Evolutionary conservation across 768 basidiomycete genomes (phyloP).

Genomic region (Phaeotremella fagi): DNA sequence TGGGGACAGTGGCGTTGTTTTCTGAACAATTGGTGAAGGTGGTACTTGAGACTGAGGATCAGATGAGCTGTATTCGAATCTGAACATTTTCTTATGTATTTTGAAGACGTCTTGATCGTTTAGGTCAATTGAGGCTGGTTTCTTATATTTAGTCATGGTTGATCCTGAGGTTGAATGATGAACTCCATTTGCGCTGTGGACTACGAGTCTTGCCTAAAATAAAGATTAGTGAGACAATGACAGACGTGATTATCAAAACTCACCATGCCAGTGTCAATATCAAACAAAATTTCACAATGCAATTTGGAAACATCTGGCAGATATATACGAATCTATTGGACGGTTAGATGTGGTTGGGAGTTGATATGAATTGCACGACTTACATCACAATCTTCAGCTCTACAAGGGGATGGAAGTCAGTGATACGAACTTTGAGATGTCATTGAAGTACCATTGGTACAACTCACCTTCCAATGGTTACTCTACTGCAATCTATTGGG

Average conservation of each 20-base stretch:
- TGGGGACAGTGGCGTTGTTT: background rate
- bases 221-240: background rate
- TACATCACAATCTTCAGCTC: constrained; percentile 37
- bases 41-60: background rate
- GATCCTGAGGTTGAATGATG: constrained; percentile 18
- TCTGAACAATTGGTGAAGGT: constrained; percentile 19
- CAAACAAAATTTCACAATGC: constrained; percentile 43
- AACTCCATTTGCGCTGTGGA: constrained; percentile 36
- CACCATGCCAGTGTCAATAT: constrained; percentile 30
- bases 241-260: constrained; percentile 7
- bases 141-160: constrained; percentile 13
- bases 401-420: too few species aligned
- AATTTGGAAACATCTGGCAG: constrained; percentile 42
- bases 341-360: background rate
- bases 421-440: too few species aligned
- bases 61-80: constrained; percentile 38
- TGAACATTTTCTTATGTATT: constrained; percentile 43
- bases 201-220: constrained; percentile 30
- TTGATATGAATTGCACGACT: background rate
- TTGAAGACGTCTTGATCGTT: constrained; percentile 34
- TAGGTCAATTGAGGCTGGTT: constrained; percentile 19
- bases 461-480: constrained; percentile 38
- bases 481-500: constrained; percentile 33
- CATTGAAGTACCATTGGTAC: too few species aligned
- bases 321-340: constrained; percentile 37